These are phyloP conservation scores for Aspergillus hancockii DNA, from an alignment of 495 filamentous ascomycete species.

Conservation along the genomic window DNA sequence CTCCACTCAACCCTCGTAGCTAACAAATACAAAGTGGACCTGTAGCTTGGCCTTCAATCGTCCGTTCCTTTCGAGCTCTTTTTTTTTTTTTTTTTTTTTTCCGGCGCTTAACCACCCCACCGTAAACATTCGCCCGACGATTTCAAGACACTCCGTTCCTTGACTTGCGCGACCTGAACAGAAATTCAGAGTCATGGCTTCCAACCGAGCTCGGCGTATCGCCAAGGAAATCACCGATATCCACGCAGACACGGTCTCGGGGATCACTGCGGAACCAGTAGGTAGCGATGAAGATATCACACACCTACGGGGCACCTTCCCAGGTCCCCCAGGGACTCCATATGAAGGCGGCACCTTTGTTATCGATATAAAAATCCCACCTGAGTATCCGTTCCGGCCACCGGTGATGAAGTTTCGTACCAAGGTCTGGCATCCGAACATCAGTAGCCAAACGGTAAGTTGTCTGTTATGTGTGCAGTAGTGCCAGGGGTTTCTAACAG, in stretches of 20 bases:
- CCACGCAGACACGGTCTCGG: slow-evolving; percentile 69
- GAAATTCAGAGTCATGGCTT: slow-evolving; percentile 56
- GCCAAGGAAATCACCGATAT: slow-evolving; percentile 93
- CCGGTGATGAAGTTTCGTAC: slow-evolving; percentile 93
- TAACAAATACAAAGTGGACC: not conserved
- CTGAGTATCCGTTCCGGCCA: slow-evolving; percentile 90
- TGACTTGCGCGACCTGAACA: not conserved
- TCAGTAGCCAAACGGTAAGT: slow-evolving; percentile 90
- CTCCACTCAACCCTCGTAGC: not conserved
- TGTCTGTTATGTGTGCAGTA: not conserved
- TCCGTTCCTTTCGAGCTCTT: not conserved
- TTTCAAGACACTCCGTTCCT: not conserved
- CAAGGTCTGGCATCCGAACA: slow-evolving; percentile 97
- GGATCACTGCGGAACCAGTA: slow-evolving; percentile 67
- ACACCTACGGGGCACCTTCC: slow-evolving; percentile 80
- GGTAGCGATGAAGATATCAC: slow-evolving; percentile 71
- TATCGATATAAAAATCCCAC: slow-evolving; percentile 84
- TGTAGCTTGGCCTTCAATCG: not conserved
- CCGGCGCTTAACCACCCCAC: not conserved
- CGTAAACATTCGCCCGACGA: not conserved
- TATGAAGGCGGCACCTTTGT: slow-evolving; percentile 86
- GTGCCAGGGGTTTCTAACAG: slow-evolving; percentile 1
- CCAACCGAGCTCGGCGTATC: slow-evolving; percentile 78
- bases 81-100: not conserved
- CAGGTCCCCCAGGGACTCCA: slow-evolving; percentile 87